These are phyloP conservation scores for Abortiporus biennis DNA, from an alignment of 1,284 basidiomycete genomes.

Conservation along the genomic window DNA sequence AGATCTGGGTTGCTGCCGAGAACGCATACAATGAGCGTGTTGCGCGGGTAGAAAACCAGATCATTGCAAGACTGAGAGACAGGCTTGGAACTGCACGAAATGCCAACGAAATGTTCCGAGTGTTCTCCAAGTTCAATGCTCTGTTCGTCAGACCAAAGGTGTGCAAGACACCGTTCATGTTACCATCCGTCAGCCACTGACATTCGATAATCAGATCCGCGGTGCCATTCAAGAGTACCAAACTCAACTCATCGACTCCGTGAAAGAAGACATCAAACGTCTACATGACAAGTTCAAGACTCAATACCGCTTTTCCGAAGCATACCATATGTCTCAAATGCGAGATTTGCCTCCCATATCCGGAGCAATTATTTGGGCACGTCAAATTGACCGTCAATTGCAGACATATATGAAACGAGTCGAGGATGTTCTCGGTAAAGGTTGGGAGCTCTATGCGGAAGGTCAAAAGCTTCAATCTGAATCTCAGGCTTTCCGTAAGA, in stretches of 20 bases:
- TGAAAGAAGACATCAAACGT: slow-evolving; percentile 95
- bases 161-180: slow-evolving; percentile 11
- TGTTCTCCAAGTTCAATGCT: slow-evolving; percentile 98
- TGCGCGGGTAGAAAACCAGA: slow-evolving; percentile 96
- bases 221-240: slow-evolving; percentile 99
- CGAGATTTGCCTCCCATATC: slow-evolving; percentile 96
- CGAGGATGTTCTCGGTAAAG: slow-evolving; percentile 96
- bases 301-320: slow-evolving; percentile 92
- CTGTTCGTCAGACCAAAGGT: slow-evolving; percentile 98
- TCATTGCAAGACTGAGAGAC: slow-evolving; percentile 90
- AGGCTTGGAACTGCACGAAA: slow-evolving; percentile 93
- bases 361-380: slow-evolving; percentile 97
- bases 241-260: slow-evolving; percentile 94
- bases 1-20: slow-evolving; percentile 97
- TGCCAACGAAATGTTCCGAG: slow-evolving; percentile 99
- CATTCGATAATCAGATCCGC: slow-evolving; percentile 59
- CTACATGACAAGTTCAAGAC: slow-evolving; percentile 97
- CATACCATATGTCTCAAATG: slow-evolving; percentile 97
- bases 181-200: not conserved
- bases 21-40: slow-evolving; percentile 98
- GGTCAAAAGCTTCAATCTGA: slow-evolving; percentile 96
- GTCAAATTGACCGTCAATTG: slow-evolving; percentile 96
- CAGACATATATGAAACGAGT: slow-evolving; percentile 99
- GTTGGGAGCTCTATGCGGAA: slow-evolving; percentile 99
- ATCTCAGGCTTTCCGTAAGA: slow-evolving; percentile 87